Conservation (phyloP, 345 rosid species). For the Gossypium turneri region DNA sequence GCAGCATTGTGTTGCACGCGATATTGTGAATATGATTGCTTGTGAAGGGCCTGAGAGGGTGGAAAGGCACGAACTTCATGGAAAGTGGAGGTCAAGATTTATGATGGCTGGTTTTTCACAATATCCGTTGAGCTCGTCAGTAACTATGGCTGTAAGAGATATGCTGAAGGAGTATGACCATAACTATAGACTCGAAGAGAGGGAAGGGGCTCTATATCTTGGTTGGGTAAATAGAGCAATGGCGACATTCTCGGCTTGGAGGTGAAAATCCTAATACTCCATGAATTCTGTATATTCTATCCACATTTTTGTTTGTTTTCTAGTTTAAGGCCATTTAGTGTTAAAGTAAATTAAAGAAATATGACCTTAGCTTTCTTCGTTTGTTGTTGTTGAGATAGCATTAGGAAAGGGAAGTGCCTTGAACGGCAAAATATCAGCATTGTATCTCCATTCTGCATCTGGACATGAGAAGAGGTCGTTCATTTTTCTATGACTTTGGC, state of each 20-base stretch:
- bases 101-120: slow-evolving; percentile 65
- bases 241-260: slow-evolving; percentile 75
- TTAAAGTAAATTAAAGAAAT: slow-evolving; percentile 11
- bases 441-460: neutral
- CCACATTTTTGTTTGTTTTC: slow-evolving; percentile 1
- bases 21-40: slow-evolving; percentile 84
- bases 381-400: neutral
- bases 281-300: slow-evolving; percentile 20
- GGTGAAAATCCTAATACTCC: slow-evolving; percentile 29
- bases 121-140: slow-evolving; percentile 37
- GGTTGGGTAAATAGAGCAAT: slow-evolving; percentile 64
- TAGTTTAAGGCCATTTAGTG: neutral
- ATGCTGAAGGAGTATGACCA: slow-evolving; percentile 42
- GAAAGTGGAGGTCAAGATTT: slow-evolving; percentile 68
- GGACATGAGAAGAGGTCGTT: neutral
- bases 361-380: neutral
- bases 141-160: slow-evolving; percentile 34
- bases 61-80: slow-evolving; percentile 72
- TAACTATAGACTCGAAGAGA: slow-evolving; percentile 47
- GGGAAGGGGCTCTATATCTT: slow-evolving; percentile 56
- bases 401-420: neutral
- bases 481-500: neutral
- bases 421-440: neutral
- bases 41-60: slow-evolving; percentile 78
- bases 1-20: slow-evolving; percentile 83